Evolutionary conservation across 2,329 filamentous ascomycete genomes (phyloP).

Genomic region (Colletotrichum cordylinicola): DNA sequence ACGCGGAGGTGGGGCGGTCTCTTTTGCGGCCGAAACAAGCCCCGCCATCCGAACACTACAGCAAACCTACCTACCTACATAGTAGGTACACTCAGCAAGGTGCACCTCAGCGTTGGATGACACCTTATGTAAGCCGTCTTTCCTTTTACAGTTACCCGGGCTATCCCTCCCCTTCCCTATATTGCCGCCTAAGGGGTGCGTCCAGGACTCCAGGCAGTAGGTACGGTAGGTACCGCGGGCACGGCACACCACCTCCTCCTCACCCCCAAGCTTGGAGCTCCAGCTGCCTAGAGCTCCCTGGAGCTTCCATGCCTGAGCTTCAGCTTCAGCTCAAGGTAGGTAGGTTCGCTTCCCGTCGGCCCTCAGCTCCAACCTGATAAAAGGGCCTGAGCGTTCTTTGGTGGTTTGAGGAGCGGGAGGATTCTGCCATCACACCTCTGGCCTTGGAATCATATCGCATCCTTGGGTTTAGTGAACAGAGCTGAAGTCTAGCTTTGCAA

Average conservation of each 20-base stretch:
- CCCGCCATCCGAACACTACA: background rate
- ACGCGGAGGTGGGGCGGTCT: background rate
- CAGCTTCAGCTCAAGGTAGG: background rate
- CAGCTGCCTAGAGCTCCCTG: background rate
- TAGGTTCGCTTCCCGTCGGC: background rate
- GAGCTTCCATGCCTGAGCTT: background rate
- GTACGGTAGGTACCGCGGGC: background rate
- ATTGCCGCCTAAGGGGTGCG: background rate
- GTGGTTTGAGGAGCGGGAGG: background rate
- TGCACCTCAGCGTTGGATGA: background rate
- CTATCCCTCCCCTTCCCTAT: background rate
- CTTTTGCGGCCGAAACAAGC: background rate
- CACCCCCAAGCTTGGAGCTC: background rate
- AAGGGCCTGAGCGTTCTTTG: background rate
- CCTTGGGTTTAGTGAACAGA: background rate
- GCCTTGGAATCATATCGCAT: background rate
- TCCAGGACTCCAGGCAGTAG: background rate
- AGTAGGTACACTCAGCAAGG: too few relatives aligned
- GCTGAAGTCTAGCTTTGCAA: background rate
- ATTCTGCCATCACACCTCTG: background rate
- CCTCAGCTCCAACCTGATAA: background rate
- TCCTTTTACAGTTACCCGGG: background rate
- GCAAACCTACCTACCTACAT: too few relatives aligned
- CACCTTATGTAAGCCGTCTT: background rate
- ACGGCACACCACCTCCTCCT: background rate